phyloP scores from a whole-genome alignment of 2,329 filamentous ascomycete species.

The Huntiella savannae region DNA sequence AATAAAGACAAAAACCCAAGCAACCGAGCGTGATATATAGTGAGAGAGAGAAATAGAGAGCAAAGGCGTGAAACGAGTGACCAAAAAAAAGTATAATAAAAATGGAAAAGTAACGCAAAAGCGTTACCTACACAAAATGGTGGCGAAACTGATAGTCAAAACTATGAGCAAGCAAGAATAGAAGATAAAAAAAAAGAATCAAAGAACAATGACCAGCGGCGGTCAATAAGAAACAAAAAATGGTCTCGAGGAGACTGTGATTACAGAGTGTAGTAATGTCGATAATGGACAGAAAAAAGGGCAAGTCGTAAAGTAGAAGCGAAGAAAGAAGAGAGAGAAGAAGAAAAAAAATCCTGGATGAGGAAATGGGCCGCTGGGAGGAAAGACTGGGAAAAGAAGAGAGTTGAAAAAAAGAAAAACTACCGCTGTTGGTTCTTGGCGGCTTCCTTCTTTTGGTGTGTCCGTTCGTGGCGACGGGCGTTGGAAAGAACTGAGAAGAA shows the following conservation, averaged over 20 bases:
- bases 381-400: background rate
- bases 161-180: background rate
- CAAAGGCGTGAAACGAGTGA: background rate
- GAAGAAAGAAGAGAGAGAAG: constrained; percentile 1
- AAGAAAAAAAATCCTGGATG: background rate
- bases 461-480: constrained; percentile 81
- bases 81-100: background rate
- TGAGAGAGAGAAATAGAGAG: too few species aligned
- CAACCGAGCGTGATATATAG: too few species aligned
- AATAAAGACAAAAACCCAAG: too few species aligned
- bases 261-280: constrained; percentile 1
- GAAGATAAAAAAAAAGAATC: background rate
- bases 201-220: background rate
- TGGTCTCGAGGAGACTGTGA: background rate
- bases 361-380: background rate
- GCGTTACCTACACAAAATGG: background rate
- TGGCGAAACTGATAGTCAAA: background rate
- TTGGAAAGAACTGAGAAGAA: constrained; percentile 97
- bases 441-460: constrained; percentile 47
- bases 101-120: background rate
- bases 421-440: constrained; percentile 3
- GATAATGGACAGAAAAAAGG: constrained; percentile 1
- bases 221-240: constrained; percentile 2
- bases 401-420: background rate
- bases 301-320: constrained; percentile 8